Evolutionary conservation across 164 flowering plant species (phyloP).

Genomic region (Cinnamomum chago): DNA sequence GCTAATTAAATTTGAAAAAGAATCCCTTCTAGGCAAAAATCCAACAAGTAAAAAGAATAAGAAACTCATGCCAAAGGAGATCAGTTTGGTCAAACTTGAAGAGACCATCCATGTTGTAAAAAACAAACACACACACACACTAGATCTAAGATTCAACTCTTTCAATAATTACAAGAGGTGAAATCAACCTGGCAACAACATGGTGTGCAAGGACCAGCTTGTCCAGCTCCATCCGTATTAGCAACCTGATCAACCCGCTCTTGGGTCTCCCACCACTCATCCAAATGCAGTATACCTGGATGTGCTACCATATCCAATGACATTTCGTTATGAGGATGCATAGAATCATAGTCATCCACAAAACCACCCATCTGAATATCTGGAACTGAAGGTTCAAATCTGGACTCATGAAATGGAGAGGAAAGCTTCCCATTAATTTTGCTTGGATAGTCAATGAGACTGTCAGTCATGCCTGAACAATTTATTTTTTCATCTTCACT

Average conservation of each 20-base stretch:
- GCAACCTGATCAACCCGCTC: slow-evolving; percentile 66
- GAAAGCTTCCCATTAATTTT: slow-evolving; percentile 33
- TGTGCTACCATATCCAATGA: slow-evolving; percentile 28
- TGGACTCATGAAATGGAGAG: slow-evolving; percentile 59
- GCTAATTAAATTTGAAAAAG: not conserved
- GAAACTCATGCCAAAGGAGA: not conserved
- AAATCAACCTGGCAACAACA: slow-evolving; percentile 87
- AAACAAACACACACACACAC: not conserved
- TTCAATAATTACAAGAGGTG: slow-evolving; percentile 1
- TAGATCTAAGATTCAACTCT: not conserved
- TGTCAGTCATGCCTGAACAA: slow-evolving; percentile 27
- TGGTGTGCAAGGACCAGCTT: slow-evolving; percentile 83
- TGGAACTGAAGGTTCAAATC: slow-evolving; percentile 37
- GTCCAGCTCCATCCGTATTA: slow-evolving; percentile 66
- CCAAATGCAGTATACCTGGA: slow-evolving; percentile 23
- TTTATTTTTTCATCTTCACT: slow-evolving; percentile 35
- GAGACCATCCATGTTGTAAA: not conserved
- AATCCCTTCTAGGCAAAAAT: not conserved
- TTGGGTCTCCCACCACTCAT: slow-evolving; percentile 96
- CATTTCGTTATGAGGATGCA: slow-evolving; percentile 25
- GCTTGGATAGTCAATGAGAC: slow-evolving; percentile 34
- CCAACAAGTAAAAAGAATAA: not conserved
- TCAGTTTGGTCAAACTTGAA: not conserved
- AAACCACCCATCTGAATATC: slow-evolving; percentile 64
- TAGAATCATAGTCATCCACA: slow-evolving; percentile 54